Evolutionary conservation across 2,329 filamentous ascomycete genomes (phyloP).

Genomic region (Zarea fungicola): DNA sequence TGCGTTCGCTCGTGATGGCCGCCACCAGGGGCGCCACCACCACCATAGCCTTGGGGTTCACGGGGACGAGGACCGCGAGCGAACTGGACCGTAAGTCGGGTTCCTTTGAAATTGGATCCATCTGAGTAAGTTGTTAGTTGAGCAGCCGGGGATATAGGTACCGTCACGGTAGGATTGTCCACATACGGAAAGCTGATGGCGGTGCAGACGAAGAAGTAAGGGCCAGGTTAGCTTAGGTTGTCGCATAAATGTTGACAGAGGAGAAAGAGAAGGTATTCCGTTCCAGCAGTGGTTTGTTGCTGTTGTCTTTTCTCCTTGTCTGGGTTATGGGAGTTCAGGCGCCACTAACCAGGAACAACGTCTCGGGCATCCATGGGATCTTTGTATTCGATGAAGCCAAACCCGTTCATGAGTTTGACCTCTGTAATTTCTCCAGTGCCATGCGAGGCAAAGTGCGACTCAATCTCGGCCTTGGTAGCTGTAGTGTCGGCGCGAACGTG

Average conservation of each 20-base stretch:
- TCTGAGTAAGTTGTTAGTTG: slow-evolving; percentile 50
- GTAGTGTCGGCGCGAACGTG: slow-evolving; percentile 34
- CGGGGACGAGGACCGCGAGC: slow-evolving; percentile 73
- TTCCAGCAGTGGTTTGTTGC: not conserved
- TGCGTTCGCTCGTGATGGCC: slow-evolving; percentile 49
- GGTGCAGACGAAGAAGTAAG: slow-evolving; percentile 16
- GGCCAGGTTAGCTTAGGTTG: slow-evolving; percentile 14
- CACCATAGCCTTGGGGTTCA: slow-evolving; percentile 40
- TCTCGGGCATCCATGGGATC: slow-evolving; percentile 97
- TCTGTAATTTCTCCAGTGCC: slow-evolving; percentile 96
- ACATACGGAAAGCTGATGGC: slow-evolving; percentile 56
- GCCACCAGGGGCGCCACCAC: not conserved
- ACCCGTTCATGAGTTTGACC: slow-evolving; percentile 99
- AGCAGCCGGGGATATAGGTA: not conserved
- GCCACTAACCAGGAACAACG: slow-evolving; percentile 83
- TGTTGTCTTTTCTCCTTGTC: not conserved
- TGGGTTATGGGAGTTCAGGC: not conserved
- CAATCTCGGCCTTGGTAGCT: slow-evolving; percentile 97
- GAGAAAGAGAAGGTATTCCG: not conserved
- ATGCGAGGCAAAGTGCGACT: slow-evolving; percentile 91
- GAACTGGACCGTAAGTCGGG: slow-evolving; percentile 96
- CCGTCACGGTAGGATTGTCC: slow-evolving; percentile 14
- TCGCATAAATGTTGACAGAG: not conserved
- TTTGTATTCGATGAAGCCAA: slow-evolving; percentile 99
- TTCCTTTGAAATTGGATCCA: slow-evolving; percentile 96